phyloP scores from a whole-genome alignment of 2,329 filamentous ascomycete species.

The Paecilomyces formosus region DNA sequence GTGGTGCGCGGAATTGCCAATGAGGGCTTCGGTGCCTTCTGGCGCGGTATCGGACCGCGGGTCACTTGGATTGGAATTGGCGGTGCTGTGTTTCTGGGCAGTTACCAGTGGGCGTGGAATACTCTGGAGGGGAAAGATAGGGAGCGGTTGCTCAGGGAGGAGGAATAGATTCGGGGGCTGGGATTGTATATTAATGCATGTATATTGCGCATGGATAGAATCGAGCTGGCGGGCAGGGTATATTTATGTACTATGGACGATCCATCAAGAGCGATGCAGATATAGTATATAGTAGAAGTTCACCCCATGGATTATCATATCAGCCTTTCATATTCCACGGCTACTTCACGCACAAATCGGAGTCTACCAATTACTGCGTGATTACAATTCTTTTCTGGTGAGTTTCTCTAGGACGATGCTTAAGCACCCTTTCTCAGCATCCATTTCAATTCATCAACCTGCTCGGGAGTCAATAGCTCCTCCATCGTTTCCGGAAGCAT shows the following conservation, averaged over 20 bases:
- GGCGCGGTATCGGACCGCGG: slow-evolving; percentile 60
- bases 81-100: slow-evolving; percentile 88
- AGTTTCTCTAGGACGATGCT: neutral
- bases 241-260: no score
- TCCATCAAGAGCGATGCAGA: no score
- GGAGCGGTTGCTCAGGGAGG: slow-evolving; percentile 6
- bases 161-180: neutral
- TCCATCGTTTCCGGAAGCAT: slow-evolving; percentile 45
- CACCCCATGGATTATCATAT: neutral
- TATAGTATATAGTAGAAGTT: no score
- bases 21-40: slow-evolving; percentile 38
- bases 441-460: slow-evolving; percentile 40
- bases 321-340: no score
- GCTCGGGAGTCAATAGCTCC: slow-evolving; percentile 46
- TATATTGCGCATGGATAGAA: neutral
- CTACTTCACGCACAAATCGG: neutral
- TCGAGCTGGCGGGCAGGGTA: neutral
- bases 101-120: slow-evolving; percentile 85
- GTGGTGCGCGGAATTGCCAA: slow-evolving; percentile 59
- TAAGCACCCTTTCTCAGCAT: slow-evolving; percentile 16
- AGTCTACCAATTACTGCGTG: neutral
- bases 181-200: neutral
- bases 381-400: neutral
- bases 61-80: slow-evolving; percentile 94
- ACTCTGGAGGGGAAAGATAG: slow-evolving; percentile 45